phyloP scores from a whole-genome alignment of 495 filamentous ascomycete species.

The Neurospora pannonica region DNA sequence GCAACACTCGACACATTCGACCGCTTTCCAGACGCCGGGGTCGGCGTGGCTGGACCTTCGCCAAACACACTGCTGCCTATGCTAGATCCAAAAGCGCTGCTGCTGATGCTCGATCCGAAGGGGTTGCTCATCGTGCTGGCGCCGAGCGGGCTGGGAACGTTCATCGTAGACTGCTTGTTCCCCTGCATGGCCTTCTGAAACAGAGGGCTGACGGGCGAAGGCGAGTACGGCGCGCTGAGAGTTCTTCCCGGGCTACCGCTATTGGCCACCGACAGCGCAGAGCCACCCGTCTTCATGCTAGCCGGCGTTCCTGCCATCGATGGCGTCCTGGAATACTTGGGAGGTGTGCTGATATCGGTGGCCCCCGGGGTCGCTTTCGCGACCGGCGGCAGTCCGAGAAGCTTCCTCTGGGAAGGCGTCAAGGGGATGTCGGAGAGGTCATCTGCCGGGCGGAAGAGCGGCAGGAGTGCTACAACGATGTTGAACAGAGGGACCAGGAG shows the following conservation, averaged over 20 bases:
- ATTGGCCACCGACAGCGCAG: conserved; percentile 9
- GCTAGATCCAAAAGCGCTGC: conserved; percentile 7
- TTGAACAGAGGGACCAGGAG: conserved; percentile 55
- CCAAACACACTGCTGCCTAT: conserved; percentile 19
- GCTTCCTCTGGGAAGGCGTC: conserved; percentile 75
- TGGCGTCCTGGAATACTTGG: conserved; percentile 72
- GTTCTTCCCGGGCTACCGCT: conserved; percentile 5
- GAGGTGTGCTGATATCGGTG: conserved; percentile 69
- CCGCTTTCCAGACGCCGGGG: conserved; percentile 56
- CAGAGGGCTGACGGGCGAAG: conserved; percentile 45
- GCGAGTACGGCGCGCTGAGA: conserved; percentile 19
- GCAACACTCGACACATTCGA: conserved; percentile 61
- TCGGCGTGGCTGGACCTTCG: conserved; percentile 44
- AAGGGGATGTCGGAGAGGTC: conserved; percentile 82
- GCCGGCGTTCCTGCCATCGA: conserved; percentile 42
- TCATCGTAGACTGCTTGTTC: conserved; percentile 37
- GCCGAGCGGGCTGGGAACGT: conserved; percentile 39
- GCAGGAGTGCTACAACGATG: conserved; percentile 46
- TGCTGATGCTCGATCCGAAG: conserved; percentile 14
- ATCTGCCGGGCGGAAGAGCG: conserved; percentile 60
- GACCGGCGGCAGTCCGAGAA: conserved; percentile 72
- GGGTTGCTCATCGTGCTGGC: conserved; percentile 12
- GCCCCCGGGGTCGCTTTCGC: conserved; percentile 53
- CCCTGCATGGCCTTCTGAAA: conserved; percentile 58
- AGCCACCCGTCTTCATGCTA: conserved; percentile 36